phyloP scores from a whole-genome alignment of 306 rosid genomes.

The Nissolia schottii region DNA sequence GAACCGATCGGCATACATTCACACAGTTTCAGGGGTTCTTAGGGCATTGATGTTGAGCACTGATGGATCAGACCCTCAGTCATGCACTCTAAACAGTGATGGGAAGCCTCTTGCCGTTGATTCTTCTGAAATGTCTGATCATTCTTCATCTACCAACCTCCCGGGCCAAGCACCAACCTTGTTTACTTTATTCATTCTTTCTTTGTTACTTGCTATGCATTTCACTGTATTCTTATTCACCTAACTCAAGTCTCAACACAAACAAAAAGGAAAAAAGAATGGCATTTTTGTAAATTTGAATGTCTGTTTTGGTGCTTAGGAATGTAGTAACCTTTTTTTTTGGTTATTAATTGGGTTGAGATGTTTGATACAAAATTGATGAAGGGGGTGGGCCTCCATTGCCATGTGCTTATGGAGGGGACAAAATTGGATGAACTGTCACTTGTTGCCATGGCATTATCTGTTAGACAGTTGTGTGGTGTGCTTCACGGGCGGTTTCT shows the following conservation, averaged over 20 bases:
- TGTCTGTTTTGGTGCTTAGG: slow-evolving; percentile 32
- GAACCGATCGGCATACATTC: slow-evolving; percentile 71
- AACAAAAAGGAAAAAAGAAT: too few relatives aligned
- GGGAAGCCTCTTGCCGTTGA: slow-evolving; percentile 98
- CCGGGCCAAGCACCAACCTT: slow-evolving; percentile 35
- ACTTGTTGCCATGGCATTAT: slow-evolving; percentile 32
- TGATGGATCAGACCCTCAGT: slow-evolving; percentile 60
- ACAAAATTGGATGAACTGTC: slow-evolving; percentile 26
- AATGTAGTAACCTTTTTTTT: background rate
- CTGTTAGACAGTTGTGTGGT: slow-evolving; percentile 45
- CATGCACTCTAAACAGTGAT: slow-evolving; percentile 83
- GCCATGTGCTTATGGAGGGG: slow-evolving; percentile 48
- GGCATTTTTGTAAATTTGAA: slow-evolving; percentile 32
- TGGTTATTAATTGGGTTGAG: background rate
- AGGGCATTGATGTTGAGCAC: slow-evolving; percentile 78
- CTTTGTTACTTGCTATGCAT: slow-evolving; percentile 29
- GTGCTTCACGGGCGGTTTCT: slow-evolving; percentile 35
- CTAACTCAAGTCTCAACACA: slow-evolving; percentile 21
- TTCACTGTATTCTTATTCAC: slow-evolving; percentile 23
- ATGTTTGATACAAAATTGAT: slow-evolving; percentile 7
- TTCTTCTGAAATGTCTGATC: slow-evolving; percentile 57
- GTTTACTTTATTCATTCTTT: slow-evolving; percentile 31
- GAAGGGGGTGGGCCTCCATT: slow-evolving; percentile 29
- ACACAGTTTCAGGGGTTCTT: slow-evolving; percentile 71
- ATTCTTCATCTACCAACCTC: slow-evolving; percentile 44